phyloP scores from a whole-genome alignment of 352 stramenopile genomes.

The Paralagenidium karlingii region DNA sequence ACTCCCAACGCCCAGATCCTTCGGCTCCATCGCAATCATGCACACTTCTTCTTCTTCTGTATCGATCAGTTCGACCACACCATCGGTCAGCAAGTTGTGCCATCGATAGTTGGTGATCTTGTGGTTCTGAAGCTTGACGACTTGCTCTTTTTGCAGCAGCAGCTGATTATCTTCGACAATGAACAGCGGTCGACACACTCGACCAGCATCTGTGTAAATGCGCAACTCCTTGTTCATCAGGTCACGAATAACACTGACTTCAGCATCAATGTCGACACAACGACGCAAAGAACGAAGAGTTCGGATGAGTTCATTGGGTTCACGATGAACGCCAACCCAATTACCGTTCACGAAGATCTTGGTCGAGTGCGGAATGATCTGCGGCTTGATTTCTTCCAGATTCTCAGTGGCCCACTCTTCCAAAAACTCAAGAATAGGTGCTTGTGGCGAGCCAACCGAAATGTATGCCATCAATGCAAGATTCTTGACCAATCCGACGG shows the following conservation, averaged over 20 bases:
- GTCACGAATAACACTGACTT: conserved; percentile 97
- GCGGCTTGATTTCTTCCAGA: conserved; percentile 94
- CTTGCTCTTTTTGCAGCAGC: conserved; percentile 95
- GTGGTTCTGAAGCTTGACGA: conserved; percentile 90
- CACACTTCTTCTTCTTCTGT: conserved; percentile 99
- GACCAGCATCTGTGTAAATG: conserved; percentile 99
- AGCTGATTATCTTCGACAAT: conserved; percentile 96
- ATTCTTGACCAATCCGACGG: conserved; percentile 96
- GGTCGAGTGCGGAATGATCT: conserved; percentile 95
- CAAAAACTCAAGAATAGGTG: conserved; percentile 96
- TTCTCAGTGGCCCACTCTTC: conserved; percentile 98
- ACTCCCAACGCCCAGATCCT: conserved; percentile 78
- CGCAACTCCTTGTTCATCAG: conserved; percentile 97
- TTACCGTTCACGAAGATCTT: conserved; percentile 99
- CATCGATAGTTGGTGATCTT: conserved; percentile 83
- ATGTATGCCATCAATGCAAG: conserved; percentile 99
- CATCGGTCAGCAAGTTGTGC: conserved; percentile 86
- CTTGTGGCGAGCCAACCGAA: conserved; percentile 86
- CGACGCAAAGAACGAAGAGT: conserved; percentile 91
- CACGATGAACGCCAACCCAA: conserved; percentile 97
- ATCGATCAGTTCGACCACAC: conserved; percentile 97
- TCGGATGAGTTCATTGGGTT: conserved; percentile 93
- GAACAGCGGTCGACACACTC: conserved; percentile 97
- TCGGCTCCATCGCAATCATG: conserved; percentile 99
- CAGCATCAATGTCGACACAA: conserved; percentile 96